A percentile compares a stretch with the other conserved stretches of the same genome.
These are phyloP conservation scores for Prinsepia uniflora DNA, from an alignment of 306 rosid species.

Conservation along the genomic window DNA sequence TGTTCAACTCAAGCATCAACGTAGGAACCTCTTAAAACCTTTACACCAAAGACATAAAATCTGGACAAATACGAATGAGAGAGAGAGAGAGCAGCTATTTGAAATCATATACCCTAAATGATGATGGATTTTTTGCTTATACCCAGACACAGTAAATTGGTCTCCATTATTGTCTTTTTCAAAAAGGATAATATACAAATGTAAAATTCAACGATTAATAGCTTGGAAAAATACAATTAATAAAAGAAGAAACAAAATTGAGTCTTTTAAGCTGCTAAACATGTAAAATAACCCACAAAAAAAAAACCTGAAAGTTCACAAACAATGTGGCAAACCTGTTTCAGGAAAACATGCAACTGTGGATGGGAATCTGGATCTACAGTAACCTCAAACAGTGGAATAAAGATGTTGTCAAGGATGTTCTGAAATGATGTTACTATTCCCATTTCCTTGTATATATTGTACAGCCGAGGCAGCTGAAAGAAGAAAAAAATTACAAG, in stretches of 20 bases:
- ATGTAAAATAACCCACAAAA: not conserved
- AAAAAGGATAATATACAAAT: not conserved
- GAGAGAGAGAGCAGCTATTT: not conserved
- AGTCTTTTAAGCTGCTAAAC: not conserved
- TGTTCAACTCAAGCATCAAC: not conserved
- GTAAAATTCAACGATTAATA: not conserved
- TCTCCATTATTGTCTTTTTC: not conserved
- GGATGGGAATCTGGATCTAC: slow-evolving; percentile 98
- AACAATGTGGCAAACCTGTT: slow-evolving; percentile 52
- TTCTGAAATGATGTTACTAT: slow-evolving; percentile 94
- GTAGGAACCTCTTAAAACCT: not conserved
- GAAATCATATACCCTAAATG: too few species aligned
- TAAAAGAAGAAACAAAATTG: not conserved
- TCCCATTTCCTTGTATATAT: slow-evolving; percentile 96
- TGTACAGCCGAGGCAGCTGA: slow-evolving; percentile 93
- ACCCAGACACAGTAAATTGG: not conserved
- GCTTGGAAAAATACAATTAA: not conserved
- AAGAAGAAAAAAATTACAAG: slow-evolving; percentile 23
- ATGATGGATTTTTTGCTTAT: too few species aligned
- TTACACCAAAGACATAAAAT: not conserved
- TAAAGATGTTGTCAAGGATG: slow-evolving; percentile 93
- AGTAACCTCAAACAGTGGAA: slow-evolving; percentile 93
- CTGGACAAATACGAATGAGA: not conserved
- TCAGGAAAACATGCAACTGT: slow-evolving; percentile 90
- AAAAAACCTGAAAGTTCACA: slow-evolving; percentile 1